These are phyloP conservation scores for Papilionanthe hybrid DNA, from an alignment of 116 monocot genomes.

Conservation along the genomic window DNA sequence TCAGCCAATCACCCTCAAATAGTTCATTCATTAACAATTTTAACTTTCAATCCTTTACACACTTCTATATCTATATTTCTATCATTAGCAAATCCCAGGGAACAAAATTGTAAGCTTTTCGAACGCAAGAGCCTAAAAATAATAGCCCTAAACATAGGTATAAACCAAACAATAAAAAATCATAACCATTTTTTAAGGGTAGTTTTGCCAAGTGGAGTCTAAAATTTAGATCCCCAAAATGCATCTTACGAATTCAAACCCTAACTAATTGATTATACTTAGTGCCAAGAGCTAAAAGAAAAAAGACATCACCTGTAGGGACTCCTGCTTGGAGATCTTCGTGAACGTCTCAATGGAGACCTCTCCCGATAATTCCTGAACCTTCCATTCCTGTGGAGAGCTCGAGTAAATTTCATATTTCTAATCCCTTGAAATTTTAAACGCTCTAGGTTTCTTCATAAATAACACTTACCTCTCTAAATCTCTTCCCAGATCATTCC, in stretches of 20 bases:
- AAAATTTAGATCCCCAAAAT: not conserved
- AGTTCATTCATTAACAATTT: not conserved
- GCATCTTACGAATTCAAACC: not conserved
- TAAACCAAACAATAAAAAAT: not conserved
- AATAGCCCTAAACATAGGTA: not conserved
- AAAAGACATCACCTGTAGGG: slow-evolving; percentile 23
- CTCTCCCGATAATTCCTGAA: slow-evolving; percentile 16
- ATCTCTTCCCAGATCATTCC: slow-evolving; percentile 24
- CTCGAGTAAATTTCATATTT: slow-evolving; percentile 5
- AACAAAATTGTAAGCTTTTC: not conserved
- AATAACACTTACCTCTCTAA: slow-evolving; percentile 24
- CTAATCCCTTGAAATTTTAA: not conserved
- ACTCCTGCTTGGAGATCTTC: slow-evolving; percentile 25
- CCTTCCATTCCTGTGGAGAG: slow-evolving; percentile 16
- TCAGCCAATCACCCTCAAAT: not conserved
- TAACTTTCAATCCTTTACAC: not conserved
- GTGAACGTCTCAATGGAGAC: slow-evolving; percentile 25
- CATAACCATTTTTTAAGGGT: not conserved
- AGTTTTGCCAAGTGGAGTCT: not conserved
- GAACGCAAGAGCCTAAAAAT: not conserved
- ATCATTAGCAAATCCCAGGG: not conserved
- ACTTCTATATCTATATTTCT: not conserved
- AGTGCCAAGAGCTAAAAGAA: not conserved
- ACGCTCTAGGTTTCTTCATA: not conserved
- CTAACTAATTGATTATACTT: not conserved